Evolutionary conservation across 2,329 filamentous ascomycete genomes (phyloP).

Genomic region (Stagonosporopsis rhizophila): DNA sequence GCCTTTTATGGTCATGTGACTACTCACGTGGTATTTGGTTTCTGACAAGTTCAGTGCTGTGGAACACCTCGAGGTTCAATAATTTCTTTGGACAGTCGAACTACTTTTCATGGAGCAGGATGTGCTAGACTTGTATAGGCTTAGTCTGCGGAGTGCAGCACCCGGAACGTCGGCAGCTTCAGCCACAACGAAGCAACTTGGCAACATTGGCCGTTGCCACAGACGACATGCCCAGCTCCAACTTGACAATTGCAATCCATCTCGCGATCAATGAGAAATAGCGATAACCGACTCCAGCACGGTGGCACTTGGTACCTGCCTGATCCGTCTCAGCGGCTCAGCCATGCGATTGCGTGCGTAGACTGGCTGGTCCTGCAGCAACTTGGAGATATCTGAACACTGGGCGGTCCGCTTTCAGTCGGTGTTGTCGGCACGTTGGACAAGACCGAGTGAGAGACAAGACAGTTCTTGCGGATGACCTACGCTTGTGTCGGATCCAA

Average conservation of each 20-base stretch:
- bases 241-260: not conserved
- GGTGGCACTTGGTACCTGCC: slow-evolving; percentile 1
- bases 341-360: not conserved
- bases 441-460: not conserved
- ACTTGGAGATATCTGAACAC: not conserved
- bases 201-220: slow-evolving; percentile 9
- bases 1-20: no score
- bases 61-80: no score
- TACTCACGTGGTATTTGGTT: no score
- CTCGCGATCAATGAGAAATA: not conserved
- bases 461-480: not conserved
- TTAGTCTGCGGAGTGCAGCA: slow-evolving; percentile 1
- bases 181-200: slow-evolving; percentile 10
- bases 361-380: not conserved
- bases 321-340: not conserved
- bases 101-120: no score
- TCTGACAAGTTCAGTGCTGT: no score
- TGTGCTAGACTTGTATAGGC: not conserved
- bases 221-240: slow-evolving; percentile 4
- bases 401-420: not conserved
- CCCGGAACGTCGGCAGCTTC: slow-evolving; percentile 1
- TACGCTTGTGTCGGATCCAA: not conserved
- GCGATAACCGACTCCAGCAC: not conserved
- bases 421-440: not conserved
- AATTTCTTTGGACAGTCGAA: no score